These are phyloP conservation scores for Trichoderma arundinaceum DNA, from an alignment of 2,329 filamentous ascomycete genomes.

Conservation along the genomic window DNA sequence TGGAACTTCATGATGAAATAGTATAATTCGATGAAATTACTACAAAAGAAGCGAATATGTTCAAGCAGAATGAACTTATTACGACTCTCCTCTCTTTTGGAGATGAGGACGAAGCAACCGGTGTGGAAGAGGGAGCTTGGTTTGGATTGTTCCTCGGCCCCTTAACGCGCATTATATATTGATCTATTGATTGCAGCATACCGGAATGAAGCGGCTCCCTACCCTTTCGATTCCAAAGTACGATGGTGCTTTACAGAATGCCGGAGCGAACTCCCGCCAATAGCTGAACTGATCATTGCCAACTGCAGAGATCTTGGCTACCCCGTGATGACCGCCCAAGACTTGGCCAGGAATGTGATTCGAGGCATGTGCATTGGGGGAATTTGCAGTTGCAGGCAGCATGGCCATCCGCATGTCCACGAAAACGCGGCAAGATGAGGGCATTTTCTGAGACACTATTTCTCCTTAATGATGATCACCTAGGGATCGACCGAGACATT, in stretches of 20 bases:
- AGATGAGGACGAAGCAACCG: neutral
- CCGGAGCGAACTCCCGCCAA: neutral
- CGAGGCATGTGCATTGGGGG: slow-evolving; percentile 3
- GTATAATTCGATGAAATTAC: neutral
- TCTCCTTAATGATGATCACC: neutral
- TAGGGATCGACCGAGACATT: slow-evolving; percentile 20
- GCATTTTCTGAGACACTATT: slow-evolving; percentile 4
- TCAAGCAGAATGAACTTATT: neutral
- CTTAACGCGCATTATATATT: neutral
- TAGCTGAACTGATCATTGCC: neutral
- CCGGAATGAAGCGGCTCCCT: neutral
- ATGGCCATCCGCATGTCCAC: neutral
- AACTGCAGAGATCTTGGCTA: neutral
- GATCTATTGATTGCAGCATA: neutral
- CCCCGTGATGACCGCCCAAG: slow-evolving; percentile 13
- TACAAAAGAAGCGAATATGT: neutral
- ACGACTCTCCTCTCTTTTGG: neutral
- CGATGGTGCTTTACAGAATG: neutral
- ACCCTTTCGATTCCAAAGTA: neutral
- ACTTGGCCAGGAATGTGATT: slow-evolving; percentile 2
- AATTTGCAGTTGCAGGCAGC: neutral
- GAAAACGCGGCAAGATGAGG: neutral
- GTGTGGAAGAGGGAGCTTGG: neutral
- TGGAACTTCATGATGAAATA: slow-evolving; percentile 32
- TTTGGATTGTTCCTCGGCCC: neutral